phyloP scores from a whole-genome alignment of 768 basidiomycete species.

The Suillus hirtellus region DNA sequence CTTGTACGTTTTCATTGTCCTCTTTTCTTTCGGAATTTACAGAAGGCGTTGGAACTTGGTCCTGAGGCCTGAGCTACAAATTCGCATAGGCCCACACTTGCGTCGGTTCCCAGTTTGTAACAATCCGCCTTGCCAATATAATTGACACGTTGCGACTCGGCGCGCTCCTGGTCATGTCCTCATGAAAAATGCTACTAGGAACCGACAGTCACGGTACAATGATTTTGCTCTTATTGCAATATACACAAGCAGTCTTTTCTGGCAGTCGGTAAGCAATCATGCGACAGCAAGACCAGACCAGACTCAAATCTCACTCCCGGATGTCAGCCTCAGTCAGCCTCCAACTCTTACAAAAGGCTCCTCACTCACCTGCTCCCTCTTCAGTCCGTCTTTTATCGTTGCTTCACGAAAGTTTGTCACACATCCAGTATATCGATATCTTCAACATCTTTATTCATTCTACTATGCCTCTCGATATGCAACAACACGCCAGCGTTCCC shows the following conservation, averaged over 20 bases:
- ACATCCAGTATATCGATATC: background rate
- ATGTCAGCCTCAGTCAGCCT: constrained; percentile 3
- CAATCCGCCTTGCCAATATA: background rate
- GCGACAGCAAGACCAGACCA: background rate
- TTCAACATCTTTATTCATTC: background rate
- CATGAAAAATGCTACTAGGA: background rate
- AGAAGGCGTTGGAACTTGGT: background rate
- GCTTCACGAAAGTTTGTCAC: background rate
- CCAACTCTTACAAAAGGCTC: background rate
- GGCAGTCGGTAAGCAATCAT: background rate
- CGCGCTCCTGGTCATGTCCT: background rate
- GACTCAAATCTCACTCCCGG: background rate
- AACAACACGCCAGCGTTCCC: background rate
- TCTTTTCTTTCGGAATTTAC: background rate
- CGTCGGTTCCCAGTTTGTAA: background rate
- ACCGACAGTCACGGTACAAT: background rate
- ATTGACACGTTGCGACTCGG: background rate
- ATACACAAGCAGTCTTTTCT: background rate
- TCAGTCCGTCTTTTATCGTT: background rate
- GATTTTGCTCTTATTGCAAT: background rate
- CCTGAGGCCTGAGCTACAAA: background rate
- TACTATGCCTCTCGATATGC: background rate
- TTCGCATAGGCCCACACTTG: background rate
- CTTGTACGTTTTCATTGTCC: background rate
- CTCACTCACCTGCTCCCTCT: background rate